These are phyloP conservation scores for Colletotrichum liaoningense DNA, from an alignment of 2,329 filamentous ascomycete species.

Conservation along the genomic window DNA sequence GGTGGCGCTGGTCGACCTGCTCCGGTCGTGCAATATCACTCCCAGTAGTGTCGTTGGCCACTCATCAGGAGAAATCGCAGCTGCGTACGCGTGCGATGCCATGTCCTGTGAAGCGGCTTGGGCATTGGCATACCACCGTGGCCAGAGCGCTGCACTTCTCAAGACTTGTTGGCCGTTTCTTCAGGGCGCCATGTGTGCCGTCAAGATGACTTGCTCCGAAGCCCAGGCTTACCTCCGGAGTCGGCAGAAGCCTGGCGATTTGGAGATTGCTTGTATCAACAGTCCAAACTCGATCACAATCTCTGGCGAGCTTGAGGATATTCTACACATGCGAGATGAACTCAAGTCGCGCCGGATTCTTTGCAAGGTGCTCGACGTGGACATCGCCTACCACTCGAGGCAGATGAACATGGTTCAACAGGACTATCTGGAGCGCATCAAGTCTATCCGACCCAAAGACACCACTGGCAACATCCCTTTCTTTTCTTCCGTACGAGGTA, in stretches of 20 bases:
- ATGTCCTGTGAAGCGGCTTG: conserved; percentile 52
- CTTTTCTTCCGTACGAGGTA: conserved; percentile 55
- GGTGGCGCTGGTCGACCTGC: conserved; percentile 54
- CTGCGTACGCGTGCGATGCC: conserved; percentile 52
- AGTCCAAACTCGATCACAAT: conserved; percentile 56
- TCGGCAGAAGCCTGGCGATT: conserved; percentile 32
- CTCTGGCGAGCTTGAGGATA: conserved; percentile 50
- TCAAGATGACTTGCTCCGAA: conserved; percentile 46
- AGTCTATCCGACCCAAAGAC: conserved; percentile 35
- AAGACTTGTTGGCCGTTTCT: conserved; percentile 41
- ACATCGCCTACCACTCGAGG: conserved; percentile 56
- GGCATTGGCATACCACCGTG: conserved; percentile 55
- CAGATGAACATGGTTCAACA: conserved; percentile 54
- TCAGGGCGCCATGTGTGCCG: conserved; percentile 55
- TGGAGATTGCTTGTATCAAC: conserved; percentile 57
- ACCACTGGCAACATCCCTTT: conserved; percentile 41
- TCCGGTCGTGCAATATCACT: conserved; percentile 46
- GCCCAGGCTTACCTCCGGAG: conserved; percentile 43
- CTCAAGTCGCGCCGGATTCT: conserved; percentile 47
- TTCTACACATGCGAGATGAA: conserved; percentile 46
- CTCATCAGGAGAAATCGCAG: conserved; percentile 60
- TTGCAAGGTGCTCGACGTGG: conserved; percentile 49
- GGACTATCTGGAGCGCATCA: conserved; percentile 48
- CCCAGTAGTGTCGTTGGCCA: conserved; percentile 54
- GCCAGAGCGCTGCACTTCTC: conserved; percentile 47